These are phyloP conservation scores for Pichia insulana DNA, from an alignment of 805 yeast species.

Conservation along the genomic window DNA sequence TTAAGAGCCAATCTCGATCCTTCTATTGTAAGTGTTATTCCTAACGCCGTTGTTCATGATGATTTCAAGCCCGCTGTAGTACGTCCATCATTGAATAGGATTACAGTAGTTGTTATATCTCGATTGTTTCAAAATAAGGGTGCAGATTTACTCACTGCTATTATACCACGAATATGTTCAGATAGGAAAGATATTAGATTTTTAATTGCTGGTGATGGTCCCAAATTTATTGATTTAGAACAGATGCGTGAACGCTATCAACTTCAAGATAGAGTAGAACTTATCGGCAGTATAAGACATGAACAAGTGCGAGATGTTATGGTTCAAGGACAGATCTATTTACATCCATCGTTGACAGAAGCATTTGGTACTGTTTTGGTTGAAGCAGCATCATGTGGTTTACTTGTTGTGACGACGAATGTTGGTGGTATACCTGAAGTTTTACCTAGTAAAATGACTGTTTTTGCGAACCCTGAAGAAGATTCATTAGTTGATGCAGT, in stretches of 20 bases:
- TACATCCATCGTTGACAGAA: constrained; percentile 91
- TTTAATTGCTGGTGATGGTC: constrained; percentile 94
- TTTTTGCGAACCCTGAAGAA: constrained; percentile 82
- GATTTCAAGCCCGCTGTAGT: constrained; percentile 55
- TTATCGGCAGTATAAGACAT: constrained; percentile 82
- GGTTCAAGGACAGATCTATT: constrained; percentile 87
- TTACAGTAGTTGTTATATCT: constrained; percentile 86
- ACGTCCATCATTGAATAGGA: constrained; percentile 29
- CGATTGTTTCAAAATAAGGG: constrained; percentile 95
- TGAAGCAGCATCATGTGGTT: constrained; percentile 95
- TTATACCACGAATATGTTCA: constrained; percentile 76
- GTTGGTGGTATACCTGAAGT: constrained; percentile 99
- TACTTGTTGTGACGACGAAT: constrained; percentile 85
- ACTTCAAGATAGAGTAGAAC: constrained; percentile 77
- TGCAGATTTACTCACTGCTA: constrained; percentile 75
- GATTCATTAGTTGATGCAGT: constrained; percentile 70
- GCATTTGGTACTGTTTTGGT: constrained; percentile 97
- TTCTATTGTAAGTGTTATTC: constrained; percentile 73
- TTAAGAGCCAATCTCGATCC: constrained; percentile 81
- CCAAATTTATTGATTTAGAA: constrained; percentile 84
- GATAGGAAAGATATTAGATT: constrained; percentile 59
- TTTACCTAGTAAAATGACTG: constrained; percentile 85
- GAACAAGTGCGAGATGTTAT: constrained; percentile 89
- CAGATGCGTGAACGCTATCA: constrained; percentile 87
- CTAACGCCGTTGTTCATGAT: constrained; percentile 85